Evolutionary conservation across 495 filamentous ascomycete genomes (phyloP), one percentile per base, ranked within the genome.

Genomic region (Letharia lupina): DNA sequence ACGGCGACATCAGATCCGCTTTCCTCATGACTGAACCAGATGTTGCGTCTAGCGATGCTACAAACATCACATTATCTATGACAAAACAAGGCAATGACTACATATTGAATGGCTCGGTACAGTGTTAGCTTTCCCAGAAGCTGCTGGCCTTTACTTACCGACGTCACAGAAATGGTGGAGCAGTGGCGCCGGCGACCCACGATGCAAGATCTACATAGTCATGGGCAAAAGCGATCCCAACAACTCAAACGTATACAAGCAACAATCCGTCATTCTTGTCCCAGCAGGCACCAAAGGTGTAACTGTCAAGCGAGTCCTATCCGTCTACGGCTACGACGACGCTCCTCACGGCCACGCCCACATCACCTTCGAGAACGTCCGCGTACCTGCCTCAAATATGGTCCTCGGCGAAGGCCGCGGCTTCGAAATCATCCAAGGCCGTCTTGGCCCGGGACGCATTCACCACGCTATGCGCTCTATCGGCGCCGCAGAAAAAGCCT

Each of bases 361-460:
- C 76, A 87, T 96, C 74, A 85, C 80, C 63, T 96, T 96, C 80
- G 82, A 86, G 37, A 86, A 96, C 71, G 92, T 94, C 57, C 88
- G 90, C 66, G 87, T 96, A 0, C 91, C 91, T 23, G 81, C 80
- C 9, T 74, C 81, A 65, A 91, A 90, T 75, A 84, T 96, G 69
- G 88, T 96, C 12, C 86, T 96, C 41, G 93, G 92, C 61, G 89
- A 91, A 74, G 91, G 92, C 65, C 86, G 91, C 58, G 93, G 92
- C n/a, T 96, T 96, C 76, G 93, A 96, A 75, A 96, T 96, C 73
- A 96, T 96, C 75, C 92, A 96, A 75, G 92, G 93, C 44, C 88
- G 92, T 56, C 84, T 96, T 40, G 92, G 92, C 7, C 92, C 93
- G 28, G 92, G 93, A 16, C 88, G 93, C 48, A 96, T 96, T 74